A percentile compares a stretch with the other conserved stretches of the same genome.
Evolutionary conservation across 257 asterid species (phyloP).

Genomic region (Cordia subcordata): DNA sequence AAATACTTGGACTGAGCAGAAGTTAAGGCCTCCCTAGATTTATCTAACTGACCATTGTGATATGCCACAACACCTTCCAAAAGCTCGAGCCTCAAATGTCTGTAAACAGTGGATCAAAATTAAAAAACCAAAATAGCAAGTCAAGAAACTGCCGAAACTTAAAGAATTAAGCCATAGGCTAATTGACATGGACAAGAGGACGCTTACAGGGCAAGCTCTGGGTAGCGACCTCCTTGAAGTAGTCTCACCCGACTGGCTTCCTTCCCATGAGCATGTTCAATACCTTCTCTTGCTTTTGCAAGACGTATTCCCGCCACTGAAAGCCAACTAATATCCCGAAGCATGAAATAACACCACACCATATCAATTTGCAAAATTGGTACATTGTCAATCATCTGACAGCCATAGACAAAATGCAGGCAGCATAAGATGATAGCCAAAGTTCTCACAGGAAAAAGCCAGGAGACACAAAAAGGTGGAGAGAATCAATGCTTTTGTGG

Average conservation of each 20-base stretch:
- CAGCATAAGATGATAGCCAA: constrained; percentile 9
- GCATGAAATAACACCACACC: constrained; percentile 98
- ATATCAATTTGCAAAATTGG: constrained; percentile 89
- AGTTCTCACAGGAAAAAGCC: neutral
- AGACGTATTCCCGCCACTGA: constrained; percentile 86
- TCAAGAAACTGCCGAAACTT: neutral
- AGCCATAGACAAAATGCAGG: constrained; percentile 16
- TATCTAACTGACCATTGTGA: constrained; percentile 64
- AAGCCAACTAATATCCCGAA: constrained; percentile 86
- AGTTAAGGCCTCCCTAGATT: constrained; percentile 49
- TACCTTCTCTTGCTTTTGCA: constrained; percentile 79
- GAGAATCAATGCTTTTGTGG: neutral
- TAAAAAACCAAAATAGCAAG: neutral
- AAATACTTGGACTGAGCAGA: constrained; percentile 66
- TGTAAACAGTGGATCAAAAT: constrained; percentile 19
- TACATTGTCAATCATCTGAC: constrained; percentile 89
- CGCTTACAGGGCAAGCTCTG: constrained; percentile 81
- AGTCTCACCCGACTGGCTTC: constrained; percentile 79
- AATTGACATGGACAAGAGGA: neutral
- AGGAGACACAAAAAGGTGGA: neutral
- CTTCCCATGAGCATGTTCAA: constrained; percentile 92
- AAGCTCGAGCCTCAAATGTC: constrained; percentile 84
- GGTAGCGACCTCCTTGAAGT: constrained; percentile 79
- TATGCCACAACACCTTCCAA: constrained; percentile 93
- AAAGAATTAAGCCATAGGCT: neutral